Evolutionary conservation across 2,329 filamentous ascomycete genomes (phyloP).

Genomic region (Ceratocystis cubensis): DNA sequence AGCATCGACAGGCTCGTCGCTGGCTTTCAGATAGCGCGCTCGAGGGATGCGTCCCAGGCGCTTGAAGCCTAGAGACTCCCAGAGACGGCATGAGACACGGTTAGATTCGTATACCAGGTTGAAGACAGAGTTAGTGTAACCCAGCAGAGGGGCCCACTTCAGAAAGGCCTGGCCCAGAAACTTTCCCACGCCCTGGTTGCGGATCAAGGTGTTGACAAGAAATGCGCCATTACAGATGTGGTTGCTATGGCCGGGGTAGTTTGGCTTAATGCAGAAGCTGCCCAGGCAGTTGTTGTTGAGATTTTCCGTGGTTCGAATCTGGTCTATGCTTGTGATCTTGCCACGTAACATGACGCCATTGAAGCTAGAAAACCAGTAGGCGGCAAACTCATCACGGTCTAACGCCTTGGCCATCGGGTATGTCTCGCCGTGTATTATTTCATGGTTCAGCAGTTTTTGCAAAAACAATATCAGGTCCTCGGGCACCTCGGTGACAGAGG

Average conservation of each 20-base stretch:
- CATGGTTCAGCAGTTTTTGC: constrained; percentile 72
- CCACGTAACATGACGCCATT: constrained; percentile 78
- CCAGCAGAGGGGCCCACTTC: constrained; percentile 66
- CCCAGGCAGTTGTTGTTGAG: constrained; percentile 75
- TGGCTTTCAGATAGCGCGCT: constrained; percentile 55
- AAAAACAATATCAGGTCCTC: constrained; percentile 62
- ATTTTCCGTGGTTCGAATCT: constrained; percentile 44
- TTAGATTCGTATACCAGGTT: constrained; percentile 93
- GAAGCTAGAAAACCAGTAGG: constrained; percentile 88
- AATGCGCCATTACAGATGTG: constrained; percentile 83
- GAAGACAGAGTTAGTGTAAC: constrained; percentile 87
- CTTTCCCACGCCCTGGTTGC: constrained; percentile 61
- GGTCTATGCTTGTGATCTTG: constrained; percentile 43
- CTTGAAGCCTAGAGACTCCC: constrained; percentile 87
- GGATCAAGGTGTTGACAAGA: constrained; percentile 58
- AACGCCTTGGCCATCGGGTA: constrained; percentile 78
- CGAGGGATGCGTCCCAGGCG: constrained; percentile 72
- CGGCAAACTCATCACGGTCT: constrained; percentile 58
- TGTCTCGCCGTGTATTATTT: constrained; percentile 84
- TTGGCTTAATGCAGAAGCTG: constrained; percentile 89
- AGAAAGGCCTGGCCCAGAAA: constrained; percentile 67
- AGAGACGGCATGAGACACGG: constrained; percentile 77
- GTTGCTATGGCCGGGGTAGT: constrained; percentile 81
- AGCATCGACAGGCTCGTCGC: constrained; percentile 57
- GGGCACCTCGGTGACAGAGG: constrained; percentile 64